Evolutionary conservation across 768 basidiomycete genomes (phyloP).

Genomic region (Melanogaster broomeanus): DNA sequence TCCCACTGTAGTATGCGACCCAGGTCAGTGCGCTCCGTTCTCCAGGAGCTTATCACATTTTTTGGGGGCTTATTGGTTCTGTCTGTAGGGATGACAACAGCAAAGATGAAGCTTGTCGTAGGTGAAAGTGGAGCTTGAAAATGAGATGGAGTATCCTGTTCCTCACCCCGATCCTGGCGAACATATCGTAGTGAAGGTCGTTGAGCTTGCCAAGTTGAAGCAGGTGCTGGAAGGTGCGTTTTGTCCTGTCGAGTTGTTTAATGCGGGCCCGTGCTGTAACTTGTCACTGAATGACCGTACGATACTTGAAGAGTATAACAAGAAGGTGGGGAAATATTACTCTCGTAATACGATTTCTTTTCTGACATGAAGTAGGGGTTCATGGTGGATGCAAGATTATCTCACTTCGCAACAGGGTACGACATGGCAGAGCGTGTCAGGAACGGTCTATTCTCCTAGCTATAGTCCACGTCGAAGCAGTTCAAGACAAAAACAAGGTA

Average conservation of each 20-base stretch:
- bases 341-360: neutral
- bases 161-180: conserved; percentile 87
- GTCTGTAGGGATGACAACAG: conserved; percentile 81
- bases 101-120: conserved; percentile 90
- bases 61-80: neutral
- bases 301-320: conserved; percentile 50
- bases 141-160: conserved; percentile 64
- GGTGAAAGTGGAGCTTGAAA: conserved; percentile 66
- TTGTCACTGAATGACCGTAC: neutral
- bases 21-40: conserved; percentile 46
- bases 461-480: neutral
- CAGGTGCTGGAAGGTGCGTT: conserved; percentile 66
- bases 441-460: conserved; percentile 23
- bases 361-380: conserved; percentile 44
- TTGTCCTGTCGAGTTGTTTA: neutral
- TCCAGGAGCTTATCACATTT: neutral
- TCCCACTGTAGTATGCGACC: conserved; percentile 66
- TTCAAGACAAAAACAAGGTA: neutral
- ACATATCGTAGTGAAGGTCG: conserved; percentile 71
- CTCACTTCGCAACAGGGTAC: conserved; percentile 75
- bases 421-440: conserved; percentile 49
- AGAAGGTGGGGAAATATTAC: conserved; percentile 43
- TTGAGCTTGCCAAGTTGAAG: conserved; percentile 66
- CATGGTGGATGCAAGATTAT: conserved; percentile 74
- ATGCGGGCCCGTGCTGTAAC: neutral